A percentile compares a stretch with the other conserved stretches of the same genome.
These are phyloP conservation scores for Tulasnella sp. DNA, from an alignment of 768 basidiomycete species.

Conservation along the genomic window DNA sequence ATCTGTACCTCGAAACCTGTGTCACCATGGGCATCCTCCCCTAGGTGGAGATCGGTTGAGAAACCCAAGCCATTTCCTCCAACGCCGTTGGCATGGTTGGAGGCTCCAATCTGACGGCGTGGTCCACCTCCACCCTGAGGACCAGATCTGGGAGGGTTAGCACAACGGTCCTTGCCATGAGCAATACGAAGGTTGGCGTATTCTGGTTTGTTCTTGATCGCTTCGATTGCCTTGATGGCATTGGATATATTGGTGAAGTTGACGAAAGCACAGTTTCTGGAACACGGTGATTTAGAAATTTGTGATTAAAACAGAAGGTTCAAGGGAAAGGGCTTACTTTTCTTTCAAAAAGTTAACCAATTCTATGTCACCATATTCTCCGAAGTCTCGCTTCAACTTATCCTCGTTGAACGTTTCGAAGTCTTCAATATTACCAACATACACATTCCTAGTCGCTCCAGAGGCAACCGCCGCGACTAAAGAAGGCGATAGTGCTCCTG, in stretches of 20 bases:
- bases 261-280: constrained; percentile 87
- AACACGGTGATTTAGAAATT: constrained; percentile 13
- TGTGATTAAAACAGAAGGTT: constrained; percentile 9
- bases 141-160: constrained; percentile 62
- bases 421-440: constrained; percentile 90
- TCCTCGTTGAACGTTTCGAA: constrained; percentile 87
- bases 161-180: constrained; percentile 92
- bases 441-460: constrained; percentile 93
- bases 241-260: constrained; percentile 93
- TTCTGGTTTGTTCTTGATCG: constrained; percentile 81
- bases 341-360: constrained; percentile 91
- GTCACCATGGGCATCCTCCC: neutral
- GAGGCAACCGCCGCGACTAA: constrained; percentile 80
- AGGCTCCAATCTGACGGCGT: constrained; percentile 2
- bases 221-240: constrained; percentile 97
- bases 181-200: constrained; percentile 82
- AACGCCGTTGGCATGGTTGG: neutral
- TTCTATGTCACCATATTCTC: constrained; percentile 93
- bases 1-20: constrained; percentile 10
- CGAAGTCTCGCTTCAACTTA: constrained; percentile 82
- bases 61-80: no score
- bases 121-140: constrained; percentile 14
- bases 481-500: constrained; percentile 71
- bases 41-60: no score
- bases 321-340: constrained; percentile 48